Evolutionary conservation across 1,284 basidiomycete genomes (phyloP), one percentile per base, ranked within the genome.

Genomic region (Ceratobasidium sp.): DNA sequence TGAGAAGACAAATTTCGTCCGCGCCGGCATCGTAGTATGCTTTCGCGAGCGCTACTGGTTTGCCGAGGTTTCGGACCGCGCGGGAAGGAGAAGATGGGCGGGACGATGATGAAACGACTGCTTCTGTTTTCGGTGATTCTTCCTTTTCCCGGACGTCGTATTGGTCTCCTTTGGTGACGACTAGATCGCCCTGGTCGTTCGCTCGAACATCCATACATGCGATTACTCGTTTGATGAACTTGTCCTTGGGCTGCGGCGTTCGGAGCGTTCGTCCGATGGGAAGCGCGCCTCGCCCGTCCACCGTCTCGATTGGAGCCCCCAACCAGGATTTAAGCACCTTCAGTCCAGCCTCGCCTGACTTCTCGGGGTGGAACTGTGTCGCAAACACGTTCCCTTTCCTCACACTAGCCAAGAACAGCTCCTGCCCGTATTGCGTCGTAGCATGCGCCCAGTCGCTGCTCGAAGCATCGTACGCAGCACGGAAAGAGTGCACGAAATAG

Each of bases 151-250:
- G 93, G 17, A 99, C 97, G 81, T 99, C 96, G 85, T 99, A 99
- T 81, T 98, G 97, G 83, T 99, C 98, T 73, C 98, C 98, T 85
- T 99, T 99, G 63, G 98, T 99, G 1, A 99, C 98, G 74, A 99
- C 97, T 66, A 99, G 90, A 82, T 99, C 98, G 57, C 98, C 98
- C 41, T 92, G 84, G 82, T 99, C 98, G 84, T 99, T 99, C 48
- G 95, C 90, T 54, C 98, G 92, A 44, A 99, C 97, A 82, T 99
- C 98, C 88, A 99, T 91, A 82, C 98, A 99, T 15, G 98, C 98
- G 74, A 99, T 91, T 81, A 99, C 93, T 73, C 98, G 94, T 82
- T 95, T 97, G 4, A 96, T 98, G 76, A 97, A 88, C 6, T 90
- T 89, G 79, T 93, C 89, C 75, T 80, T 84, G 1, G 77, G 69